Evolutionary conservation across 2,329 filamentous ascomycete species (phyloP).

Genomic region (Seiridium cupressi): DNA sequence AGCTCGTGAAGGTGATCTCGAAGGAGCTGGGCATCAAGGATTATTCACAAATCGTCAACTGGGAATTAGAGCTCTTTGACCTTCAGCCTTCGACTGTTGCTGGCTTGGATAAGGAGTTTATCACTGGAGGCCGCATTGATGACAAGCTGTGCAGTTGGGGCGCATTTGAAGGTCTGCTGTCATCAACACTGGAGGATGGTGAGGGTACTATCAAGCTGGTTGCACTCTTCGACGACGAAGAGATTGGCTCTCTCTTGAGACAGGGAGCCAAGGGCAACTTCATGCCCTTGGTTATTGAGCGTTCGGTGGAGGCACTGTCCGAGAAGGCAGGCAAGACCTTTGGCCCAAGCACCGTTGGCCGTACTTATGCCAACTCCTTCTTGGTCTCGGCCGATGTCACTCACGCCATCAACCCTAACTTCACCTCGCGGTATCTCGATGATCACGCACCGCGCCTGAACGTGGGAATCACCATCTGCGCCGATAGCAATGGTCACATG

Average conservation of each 20-base stretch:
- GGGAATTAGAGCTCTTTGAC: constrained; percentile 96
- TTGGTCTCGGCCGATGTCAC: constrained; percentile 90
- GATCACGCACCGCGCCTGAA: constrained; percentile 88
- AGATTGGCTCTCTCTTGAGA: constrained; percentile 86
- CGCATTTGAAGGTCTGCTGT: constrained; percentile 79
- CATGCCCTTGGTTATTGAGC: constrained; percentile 76
- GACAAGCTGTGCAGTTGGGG: constrained; percentile 97
- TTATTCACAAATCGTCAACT: constrained; percentile 79
- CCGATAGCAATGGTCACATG: constrained; percentile 92
- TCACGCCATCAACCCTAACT: constrained; percentile 94
- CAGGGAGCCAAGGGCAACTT: constrained; percentile 92
- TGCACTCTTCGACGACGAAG: constrained; percentile 95
- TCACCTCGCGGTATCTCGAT: constrained; percentile 76
- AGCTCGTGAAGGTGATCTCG: constrained; percentile 80
- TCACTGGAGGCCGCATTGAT: constrained; percentile 92
- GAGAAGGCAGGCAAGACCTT: constrained; percentile 35
- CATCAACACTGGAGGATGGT: constrained; percentile 53
- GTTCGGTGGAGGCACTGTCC: constrained; percentile 67
- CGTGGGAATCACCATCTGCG: constrained; percentile 75
- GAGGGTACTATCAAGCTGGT: constrained; percentile 82
- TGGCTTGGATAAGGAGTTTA: constrained; percentile 88
- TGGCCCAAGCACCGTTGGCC: constrained; percentile 65
- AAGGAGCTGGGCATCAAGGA: constrained; percentile 72
- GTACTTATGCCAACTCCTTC: constrained; percentile 90
- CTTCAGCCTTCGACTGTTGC: constrained; percentile 79